Base-by-base conservation (phyloP, 768 basidiomycete species). In the Suillus lakei region DNA sequence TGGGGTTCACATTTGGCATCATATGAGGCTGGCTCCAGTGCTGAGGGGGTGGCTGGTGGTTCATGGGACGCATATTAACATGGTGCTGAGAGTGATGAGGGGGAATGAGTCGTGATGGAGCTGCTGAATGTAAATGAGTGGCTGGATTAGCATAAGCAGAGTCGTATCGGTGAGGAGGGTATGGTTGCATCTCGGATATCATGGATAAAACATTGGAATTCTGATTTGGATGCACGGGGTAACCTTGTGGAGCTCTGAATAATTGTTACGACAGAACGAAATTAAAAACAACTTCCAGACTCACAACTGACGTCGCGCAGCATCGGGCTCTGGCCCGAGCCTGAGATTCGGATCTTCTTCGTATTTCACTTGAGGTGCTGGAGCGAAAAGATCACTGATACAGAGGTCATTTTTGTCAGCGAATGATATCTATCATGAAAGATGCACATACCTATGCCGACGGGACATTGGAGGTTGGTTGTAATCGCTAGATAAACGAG, bases 181-280 rank as follows among this genome's bases (percentile, higher is more conserved):
- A 88, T 72, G 82, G 66, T 54, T 81, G 72, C 62, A 85, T 76
- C 74, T 91, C 89, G 71, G 89, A 84, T 71, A 89, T 88, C 76
- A 88, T 83, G 53, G 85, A 81, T 56, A 89, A 76, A 64, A 81
- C 70, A 69, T 81, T 82, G 41, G 84, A 74, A 59, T 77, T 71
- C 67, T 78, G 76, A 39, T 77, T 78, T 67, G 81, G 77, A 66
- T 81, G 80, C 32, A 71, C 82, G 56, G 80, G 78, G 71, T 87
- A 88, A 68, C 76, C 79, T 65, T 82, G 81, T 62, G 80, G 75
- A 43, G 79, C 80, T 41, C 81, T 83, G 71, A 65, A 66, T 63
- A 73, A 23, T 64, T 71, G 67, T 72, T 70, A 62, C 44, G 61
- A 32, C 43, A 62, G 53, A 34, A n/a, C 39, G 43, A 21, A 32